Conservation (phyloP, 1,284 basidiomycete genomes). For the Ceratobasidium sp. region DNA sequence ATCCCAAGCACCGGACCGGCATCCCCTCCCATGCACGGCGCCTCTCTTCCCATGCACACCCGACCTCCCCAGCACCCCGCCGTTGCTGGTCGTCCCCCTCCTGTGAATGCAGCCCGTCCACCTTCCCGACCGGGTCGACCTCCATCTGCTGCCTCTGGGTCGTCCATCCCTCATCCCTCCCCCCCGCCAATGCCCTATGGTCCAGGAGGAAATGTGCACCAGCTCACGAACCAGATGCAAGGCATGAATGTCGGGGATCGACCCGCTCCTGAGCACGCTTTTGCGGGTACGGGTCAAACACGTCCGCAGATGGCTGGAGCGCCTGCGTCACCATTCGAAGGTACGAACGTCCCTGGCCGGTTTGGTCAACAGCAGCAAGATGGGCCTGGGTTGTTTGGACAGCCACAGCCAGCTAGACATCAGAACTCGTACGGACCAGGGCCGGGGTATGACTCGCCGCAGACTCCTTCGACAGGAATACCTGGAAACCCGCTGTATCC, state of each 20-base stretch:
- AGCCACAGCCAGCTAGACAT: neutral
- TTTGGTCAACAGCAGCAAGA: neutral
- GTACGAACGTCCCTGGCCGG: neutral
- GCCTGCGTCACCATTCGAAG: constrained; percentile 25
- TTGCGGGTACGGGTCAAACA: constrained; percentile 2
- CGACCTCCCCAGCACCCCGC: constrained; percentile 28
- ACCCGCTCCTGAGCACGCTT: constrained; percentile 23
- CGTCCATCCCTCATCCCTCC: neutral
- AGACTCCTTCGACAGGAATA: constrained; percentile 12
- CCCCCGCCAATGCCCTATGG: neutral
- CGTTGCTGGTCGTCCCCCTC: constrained; percentile 7
- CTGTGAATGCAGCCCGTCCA: constrained; percentile 2
- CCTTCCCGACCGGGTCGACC: constrained; percentile 21
- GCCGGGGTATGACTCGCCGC: neutral
- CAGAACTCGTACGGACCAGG: neutral
- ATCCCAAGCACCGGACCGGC: neutral
- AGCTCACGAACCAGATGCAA: constrained; percentile 14
- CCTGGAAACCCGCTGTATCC: constrained; percentile 28
- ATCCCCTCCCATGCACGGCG: neutral
- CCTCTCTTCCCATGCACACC: neutral
- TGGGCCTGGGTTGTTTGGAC: neutral
- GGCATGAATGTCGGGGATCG: constrained; percentile 21
- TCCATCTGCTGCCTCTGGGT: neutral
- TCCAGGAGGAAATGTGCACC: constrained; percentile 5
- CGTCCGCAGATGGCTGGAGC: neutral